Conservation (phyloP, 495 filamentous ascomycete species). For the Podospora pseudocomata region DNA sequence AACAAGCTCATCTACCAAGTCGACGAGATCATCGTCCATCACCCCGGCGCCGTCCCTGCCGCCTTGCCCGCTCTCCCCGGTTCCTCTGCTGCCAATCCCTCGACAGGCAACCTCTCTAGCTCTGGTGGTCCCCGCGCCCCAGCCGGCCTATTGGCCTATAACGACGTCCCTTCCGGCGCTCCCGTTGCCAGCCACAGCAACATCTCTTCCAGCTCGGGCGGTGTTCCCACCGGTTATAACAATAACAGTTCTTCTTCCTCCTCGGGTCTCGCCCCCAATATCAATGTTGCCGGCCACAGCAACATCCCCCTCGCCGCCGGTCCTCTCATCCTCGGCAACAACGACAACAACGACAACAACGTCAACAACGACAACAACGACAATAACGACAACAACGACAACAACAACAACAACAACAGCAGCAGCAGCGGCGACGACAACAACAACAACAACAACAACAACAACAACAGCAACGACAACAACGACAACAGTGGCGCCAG, state of each 20-base stretch:
- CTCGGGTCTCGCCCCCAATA: neutral
- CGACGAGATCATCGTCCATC: constrained; percentile 16
- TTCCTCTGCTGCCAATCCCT: neutral
- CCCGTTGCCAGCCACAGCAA: neutral
- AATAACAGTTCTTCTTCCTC: neutral
- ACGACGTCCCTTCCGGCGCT: neutral
- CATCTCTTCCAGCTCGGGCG: neutral
- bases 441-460: neutral
- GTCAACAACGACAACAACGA: neutral
- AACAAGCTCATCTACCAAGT: constrained; percentile 29
- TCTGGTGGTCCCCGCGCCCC: neutral
- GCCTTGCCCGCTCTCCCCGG: neutral
- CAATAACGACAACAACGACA: neutral
- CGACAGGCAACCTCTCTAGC: neutral
- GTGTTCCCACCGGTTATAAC: neutral
- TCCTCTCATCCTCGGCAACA: too few species aligned
- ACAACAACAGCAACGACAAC: neutral
- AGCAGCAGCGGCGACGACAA: neutral
- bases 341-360: neutral
- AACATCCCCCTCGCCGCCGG: neutral
- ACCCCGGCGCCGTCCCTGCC: neutral
- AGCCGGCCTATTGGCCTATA: neutral
- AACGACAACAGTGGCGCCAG: neutral
- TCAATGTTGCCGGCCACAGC: neutral
- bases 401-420: neutral